Base-by-base conservation (phyloP, 768 basidiomycete species). In the Boletellus emodensis region DNA sequence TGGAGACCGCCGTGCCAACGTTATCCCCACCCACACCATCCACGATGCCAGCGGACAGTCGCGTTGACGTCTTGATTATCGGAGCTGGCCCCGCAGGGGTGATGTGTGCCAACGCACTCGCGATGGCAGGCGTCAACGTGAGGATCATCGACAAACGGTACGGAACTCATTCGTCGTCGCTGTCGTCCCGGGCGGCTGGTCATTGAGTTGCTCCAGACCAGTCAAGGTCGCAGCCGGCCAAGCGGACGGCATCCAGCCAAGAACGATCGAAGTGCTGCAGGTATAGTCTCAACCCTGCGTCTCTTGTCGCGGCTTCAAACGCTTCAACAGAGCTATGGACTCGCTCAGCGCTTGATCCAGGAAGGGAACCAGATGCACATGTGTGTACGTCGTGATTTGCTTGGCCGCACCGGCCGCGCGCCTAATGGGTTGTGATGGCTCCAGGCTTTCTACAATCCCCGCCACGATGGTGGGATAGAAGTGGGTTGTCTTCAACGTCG, bases 381-480 rank as follows among this genome's bases (percentile, higher is more conserved):
- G 67, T 80, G 80, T 46, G 87, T 88, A 63, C 52, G 80, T 71
- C 3, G 35, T 14, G 4, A 17, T 37, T 39, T 1, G 1, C 8
- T 39, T 14, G n/a, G 1, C 11, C 18, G 8, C 3, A 6, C 10
- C 9, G 17, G 12, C 34, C 11, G 15, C 8, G 4, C n/a, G 17
- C n/a, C 26, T 45, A 34, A 43, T 18, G 7, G 12, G n/a, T 3
- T 3, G 11, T 36, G 36, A 5, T 30, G 18, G 3, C 45, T 32
- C 4, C 41, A 90, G 87, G 81, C 85, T 8, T 88, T 89, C 63
- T 90, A 89, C 59, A 85, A 87, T 56, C 87, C 87, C 3, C 71
- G 74, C 18, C 66, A 72, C 1, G 58, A 75, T 32, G 84, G 84
- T 14, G 82, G 76, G 4, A 85, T 90, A 34, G 76, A 83, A 72